phyloP scores from a whole-genome alignment of 192 early-diverging fungal genomes.

The Coemansia sp. region DNA sequence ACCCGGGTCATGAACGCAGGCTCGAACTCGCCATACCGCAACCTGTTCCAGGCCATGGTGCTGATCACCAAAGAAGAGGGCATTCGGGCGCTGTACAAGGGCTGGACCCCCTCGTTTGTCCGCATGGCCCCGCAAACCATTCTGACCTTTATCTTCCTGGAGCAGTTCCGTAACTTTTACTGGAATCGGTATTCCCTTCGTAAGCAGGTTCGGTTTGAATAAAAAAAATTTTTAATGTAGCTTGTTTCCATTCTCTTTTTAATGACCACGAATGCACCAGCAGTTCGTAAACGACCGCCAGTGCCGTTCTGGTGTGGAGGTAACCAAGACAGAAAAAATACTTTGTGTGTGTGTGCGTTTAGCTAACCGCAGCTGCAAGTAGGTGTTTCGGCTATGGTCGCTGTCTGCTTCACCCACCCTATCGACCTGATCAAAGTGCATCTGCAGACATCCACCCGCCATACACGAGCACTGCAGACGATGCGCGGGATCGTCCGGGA shows the following conservation, averaged over 20 bases:
- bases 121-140: conserved; percentile 83
- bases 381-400: conserved; percentile 52
- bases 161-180: conserved; percentile 63
- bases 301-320: conserved; percentile 55
- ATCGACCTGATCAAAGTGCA: conserved; percentile 89
- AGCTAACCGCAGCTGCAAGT: too few species aligned
- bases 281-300: conserved; percentile 11
- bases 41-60: conserved; percentile 45
- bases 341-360: too few species aligned
- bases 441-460: conserved; percentile 69
- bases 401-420: conserved; percentile 69
- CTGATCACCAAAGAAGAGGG: conserved; percentile 69
- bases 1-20: conserved; percentile 80
- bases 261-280: too few species aligned
- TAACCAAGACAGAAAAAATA: background rate
- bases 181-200: conserved; percentile 25
- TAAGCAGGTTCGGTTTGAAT: conserved; percentile 33
- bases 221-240: too few species aligned
- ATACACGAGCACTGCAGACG: conserved; percentile 39
- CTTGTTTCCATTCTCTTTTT: too few species aligned
- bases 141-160: conserved; percentile 78
- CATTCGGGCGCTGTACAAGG: conserved; percentile 69
- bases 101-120: conserved; percentile 79
- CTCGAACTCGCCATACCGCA: conserved; percentile 33
- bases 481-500: conserved; percentile 68